A percentile compares a stretch with the other conserved stretches of the same genome.
These are phyloP conservation scores for Daedaleopsis nitida DNA, from an alignment of 768 basidiomycete genomes.

Conservation along the genomic window DNA sequence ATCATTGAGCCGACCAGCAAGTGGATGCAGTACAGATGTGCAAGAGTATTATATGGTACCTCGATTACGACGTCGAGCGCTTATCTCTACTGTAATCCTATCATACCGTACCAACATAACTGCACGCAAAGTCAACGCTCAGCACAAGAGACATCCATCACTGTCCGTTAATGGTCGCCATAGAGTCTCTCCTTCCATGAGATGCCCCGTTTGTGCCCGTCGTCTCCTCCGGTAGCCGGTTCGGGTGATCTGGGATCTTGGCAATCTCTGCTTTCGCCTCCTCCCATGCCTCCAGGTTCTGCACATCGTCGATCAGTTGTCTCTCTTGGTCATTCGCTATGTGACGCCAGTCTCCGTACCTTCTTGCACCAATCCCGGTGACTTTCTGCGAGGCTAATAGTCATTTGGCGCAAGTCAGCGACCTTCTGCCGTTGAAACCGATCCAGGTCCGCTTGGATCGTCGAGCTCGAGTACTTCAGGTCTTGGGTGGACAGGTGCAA, in stretches of 20 bases:
- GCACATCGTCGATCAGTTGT: background rate
- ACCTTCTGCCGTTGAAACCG: conserved; percentile 99
- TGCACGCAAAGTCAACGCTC: background rate
- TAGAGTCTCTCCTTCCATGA: conserved; percentile 59
- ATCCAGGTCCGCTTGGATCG: conserved; percentile 96
- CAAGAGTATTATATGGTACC: too few relatives aligned
- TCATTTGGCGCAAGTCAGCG: conserved; percentile 92
- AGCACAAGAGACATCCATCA: conserved; percentile 23
- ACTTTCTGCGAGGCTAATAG: conserved; percentile 83
- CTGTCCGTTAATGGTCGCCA: conserved; percentile 69
- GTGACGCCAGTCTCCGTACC: conserved; percentile 44
- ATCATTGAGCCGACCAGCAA: too few relatives aligned
- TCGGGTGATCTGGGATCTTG: conserved; percentile 90
- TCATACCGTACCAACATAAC: background rate
- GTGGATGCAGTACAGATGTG: too few relatives aligned
- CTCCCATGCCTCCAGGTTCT: conserved; percentile 98
- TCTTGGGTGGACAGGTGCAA: conserved; percentile 91
- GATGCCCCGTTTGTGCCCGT: conserved; percentile 38
- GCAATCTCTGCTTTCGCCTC: conserved; percentile 91
- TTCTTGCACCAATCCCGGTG: conserved; percentile 98
- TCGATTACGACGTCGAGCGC: too few relatives aligned
- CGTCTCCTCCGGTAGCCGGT: conserved; percentile 52
- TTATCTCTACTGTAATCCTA: too few relatives aligned
- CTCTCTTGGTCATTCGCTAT: background rate
- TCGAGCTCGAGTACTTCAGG: conserved; percentile 93